Evolutionary conservation across 352 stramenopile species (phyloP), one percentile per base, ranked within the genome.

Genomic region (Pythium rhizo-oryzae): DNA sequence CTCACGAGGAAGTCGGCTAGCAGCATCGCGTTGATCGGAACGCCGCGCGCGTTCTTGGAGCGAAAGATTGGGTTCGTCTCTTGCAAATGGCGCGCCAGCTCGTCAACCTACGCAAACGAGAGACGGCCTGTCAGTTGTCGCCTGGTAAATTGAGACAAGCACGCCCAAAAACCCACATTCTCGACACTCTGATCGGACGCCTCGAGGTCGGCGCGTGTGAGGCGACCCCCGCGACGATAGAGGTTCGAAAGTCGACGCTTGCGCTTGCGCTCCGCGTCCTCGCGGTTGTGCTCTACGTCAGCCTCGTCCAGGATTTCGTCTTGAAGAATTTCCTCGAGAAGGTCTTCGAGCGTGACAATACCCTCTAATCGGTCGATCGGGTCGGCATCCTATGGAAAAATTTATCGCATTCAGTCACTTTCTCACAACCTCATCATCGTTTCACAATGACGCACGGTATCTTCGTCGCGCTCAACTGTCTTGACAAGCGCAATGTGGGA

Each of bases 271-370:
- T 85, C 69, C 44, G 78, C 76, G 16, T 78, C 62, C 58, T 84
- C 70, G 8, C 57, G 70, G 46, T 73, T 72, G 33, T 77, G 69
- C 8, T 70, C 66, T 4, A 89, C 77, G 79, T 99, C 96, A 16
- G 84, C 96, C 75, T 99, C 97, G 75, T 99, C 97, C 21, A 99
- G 82, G 67, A 99, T 99, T 67, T 99, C 96, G 62, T 96, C 91
- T 62, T 92, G 84, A 56, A 99, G 78, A 67, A 99, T 99, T 59
- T 99, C 92, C 72, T 99, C 97, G 49, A 99, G 90, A 21, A 99
- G 97, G 77, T 99, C 98, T 77, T 99, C 97, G 8, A 99, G 75
- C 15, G 98, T 99, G 41, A 99, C 97, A 39, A 99, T 98, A n/a
- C 98, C 98, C 53, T 97, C 89, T 0, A 99, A 77, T 67, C 96